Percentiles rank a stretch among this genome's conserved stretches.
These are phyloP conservation scores for Rosa lucieae DNA, from an alignment of 306 rosid genomes.

Conservation along the genomic window DNA sequence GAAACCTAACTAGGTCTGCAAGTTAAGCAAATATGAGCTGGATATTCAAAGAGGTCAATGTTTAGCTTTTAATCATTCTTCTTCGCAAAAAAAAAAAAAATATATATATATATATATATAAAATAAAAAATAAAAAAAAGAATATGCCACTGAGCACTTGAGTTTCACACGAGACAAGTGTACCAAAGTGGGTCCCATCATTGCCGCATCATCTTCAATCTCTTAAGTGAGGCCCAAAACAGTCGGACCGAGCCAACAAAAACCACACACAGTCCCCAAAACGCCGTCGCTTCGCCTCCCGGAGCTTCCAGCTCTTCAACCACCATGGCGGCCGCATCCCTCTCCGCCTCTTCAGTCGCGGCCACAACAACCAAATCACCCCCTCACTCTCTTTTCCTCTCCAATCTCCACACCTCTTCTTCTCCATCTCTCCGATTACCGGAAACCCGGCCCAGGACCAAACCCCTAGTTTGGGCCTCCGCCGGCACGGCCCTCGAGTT, in stretches of 20 bases:
- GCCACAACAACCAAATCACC: slow-evolving; percentile 14
- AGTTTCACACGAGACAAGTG: slow-evolving; percentile 1
- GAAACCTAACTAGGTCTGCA: too few relatives aligned
- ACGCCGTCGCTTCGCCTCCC: background rate
- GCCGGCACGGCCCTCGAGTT: slow-evolving; percentile 43
- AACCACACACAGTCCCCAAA: background rate
- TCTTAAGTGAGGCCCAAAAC: background rate
- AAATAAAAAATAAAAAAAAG: background rate
- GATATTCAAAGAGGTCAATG: too few relatives aligned
- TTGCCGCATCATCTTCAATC: background rate
- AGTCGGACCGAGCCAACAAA: background rate
- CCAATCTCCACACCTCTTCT: background rate
- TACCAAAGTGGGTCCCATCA: slow-evolving; percentile 4
- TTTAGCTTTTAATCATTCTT: too few relatives aligned
- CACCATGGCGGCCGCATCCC: slow-evolving; percentile 44
- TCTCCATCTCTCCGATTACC: slow-evolving; percentile 26
- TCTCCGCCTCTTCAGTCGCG: slow-evolving; percentile 33
- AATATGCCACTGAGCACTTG: background rate
- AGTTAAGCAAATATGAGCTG: too few relatives aligned
- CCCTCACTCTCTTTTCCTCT: slow-evolving; percentile 37
- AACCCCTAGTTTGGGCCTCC: slow-evolving; percentile 29
- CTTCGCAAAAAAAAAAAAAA: too few relatives aligned
- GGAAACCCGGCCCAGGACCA: slow-evolving; percentile 6
- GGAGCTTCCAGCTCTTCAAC: slow-evolving; percentile 1
- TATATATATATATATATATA: too few relatives aligned